Conservation (phyloP, 192 early-diverging fungal species). For the Spinellus fusiger region DNA sequence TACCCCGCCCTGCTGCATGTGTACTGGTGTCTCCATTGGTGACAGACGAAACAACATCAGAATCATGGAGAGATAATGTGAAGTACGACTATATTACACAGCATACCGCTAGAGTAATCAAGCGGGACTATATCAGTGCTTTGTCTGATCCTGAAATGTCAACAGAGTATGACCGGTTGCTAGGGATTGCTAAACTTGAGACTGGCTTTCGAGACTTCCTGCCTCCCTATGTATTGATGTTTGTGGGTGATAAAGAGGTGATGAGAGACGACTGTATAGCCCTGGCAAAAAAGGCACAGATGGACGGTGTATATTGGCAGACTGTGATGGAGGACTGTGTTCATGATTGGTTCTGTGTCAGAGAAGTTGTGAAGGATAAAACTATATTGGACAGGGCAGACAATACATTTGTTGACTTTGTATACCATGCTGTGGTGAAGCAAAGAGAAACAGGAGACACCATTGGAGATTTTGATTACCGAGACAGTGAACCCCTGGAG, state of each 20-base stretch:
- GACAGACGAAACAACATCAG: conserved; percentile 29
- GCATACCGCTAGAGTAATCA: conserved; percentile 35
- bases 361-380: conserved; percentile 34
- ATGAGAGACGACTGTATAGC: conserved; percentile 30
- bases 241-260: conserved; percentile 30
- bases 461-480: neutral
- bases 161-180: conserved; percentile 8
- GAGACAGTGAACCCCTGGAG: neutral
- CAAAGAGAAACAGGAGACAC: neutral
- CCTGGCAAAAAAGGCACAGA: conserved; percentile 23
- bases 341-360: conserved; percentile 38
- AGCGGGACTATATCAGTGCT: conserved; percentile 31
- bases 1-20: conserved; percentile 31
- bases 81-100: conserved; percentile 33
- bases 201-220: conserved; percentile 28
- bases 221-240: conserved; percentile 23
- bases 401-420: conserved; percentile 24
- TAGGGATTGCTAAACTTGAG: conserved; percentile 31
- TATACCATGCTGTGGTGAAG: conserved; percentile 7
- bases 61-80: conserved; percentile 28
- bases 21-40: conserved; percentile 32
- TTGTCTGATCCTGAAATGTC: neutral
- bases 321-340: conserved; percentile 28
- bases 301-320: conserved; percentile 27
- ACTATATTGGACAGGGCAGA: conserved; percentile 23